A percentile compares a stretch with the other conserved stretches of the same genome.
Evolutionary conservation across 2,329 filamentous ascomycete genomes (phyloP).

Genomic region (Talaromyces verruculosus): DNA sequence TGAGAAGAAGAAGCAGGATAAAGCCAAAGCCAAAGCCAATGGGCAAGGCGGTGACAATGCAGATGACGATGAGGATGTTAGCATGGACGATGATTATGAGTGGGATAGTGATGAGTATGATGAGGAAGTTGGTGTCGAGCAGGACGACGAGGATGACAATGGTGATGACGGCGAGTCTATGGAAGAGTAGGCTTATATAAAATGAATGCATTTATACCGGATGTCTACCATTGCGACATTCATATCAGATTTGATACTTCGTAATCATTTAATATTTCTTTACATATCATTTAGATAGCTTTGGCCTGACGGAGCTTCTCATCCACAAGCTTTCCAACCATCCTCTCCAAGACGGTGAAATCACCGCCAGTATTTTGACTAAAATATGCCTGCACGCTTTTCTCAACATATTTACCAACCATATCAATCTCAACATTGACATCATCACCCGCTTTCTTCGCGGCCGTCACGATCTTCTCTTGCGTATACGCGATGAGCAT

Average conservation of each 20-base stretch:
- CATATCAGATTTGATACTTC: background rate
- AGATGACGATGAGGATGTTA: conserved; percentile 47
- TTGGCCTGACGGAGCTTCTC: conserved; percentile 56
- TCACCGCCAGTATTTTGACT: conserved; percentile 41
- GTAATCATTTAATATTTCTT: background rate
- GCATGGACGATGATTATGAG: conserved; percentile 51
- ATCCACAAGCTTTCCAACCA: conserved; percentile 73
- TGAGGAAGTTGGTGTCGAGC: conserved; percentile 50
- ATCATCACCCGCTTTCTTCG: conserved; percentile 73
- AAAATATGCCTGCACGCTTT: conserved; percentile 82
- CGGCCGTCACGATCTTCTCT: conserved; percentile 79
- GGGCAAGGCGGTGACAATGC: conserved; percentile 46
- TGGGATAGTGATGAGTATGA: conserved; percentile 55
- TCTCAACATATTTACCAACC: conserved; percentile 65
- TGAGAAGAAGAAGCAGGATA: conserved; percentile 74
- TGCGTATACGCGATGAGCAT: conserved; percentile 98
- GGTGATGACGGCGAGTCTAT: conserved; percentile 41
- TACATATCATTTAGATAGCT: background rate
- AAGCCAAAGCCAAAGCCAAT: conserved; percentile 49
- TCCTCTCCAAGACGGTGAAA: conserved; percentile 64
- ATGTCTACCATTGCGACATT: background rate
- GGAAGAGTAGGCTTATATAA: conserved; percentile 38
- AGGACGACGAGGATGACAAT: conserved; percentile 30
- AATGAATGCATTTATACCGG: background rate
- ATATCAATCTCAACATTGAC: conserved; percentile 95